Conservation (phyloP, 2,329 filamentous ascomycete species). For the Fusarium armeniacum region DNA sequence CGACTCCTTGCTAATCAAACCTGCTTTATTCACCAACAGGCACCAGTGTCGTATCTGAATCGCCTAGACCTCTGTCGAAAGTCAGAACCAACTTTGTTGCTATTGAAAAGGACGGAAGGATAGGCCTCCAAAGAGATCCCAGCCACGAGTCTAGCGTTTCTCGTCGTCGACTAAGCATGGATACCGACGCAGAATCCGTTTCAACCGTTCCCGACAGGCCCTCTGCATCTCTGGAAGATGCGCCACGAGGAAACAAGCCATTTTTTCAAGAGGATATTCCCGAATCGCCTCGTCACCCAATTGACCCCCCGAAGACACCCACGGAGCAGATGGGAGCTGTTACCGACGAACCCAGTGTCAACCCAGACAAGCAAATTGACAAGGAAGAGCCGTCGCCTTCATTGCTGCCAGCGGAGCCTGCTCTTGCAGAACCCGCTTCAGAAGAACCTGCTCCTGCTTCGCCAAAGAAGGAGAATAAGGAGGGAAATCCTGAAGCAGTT, state of each 20-base stretch:
- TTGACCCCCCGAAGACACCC: conserved; percentile 31
- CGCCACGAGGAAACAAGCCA: conserved; percentile 41
- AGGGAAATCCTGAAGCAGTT: conserved; percentile 16
- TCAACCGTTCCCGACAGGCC: conserved; percentile 58
- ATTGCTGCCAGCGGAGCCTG: conserved; percentile 27
- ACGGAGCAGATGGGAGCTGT: conserved; percentile 44
- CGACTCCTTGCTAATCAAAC: conserved; percentile 43
- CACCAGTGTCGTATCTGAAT: conserved; percentile 60
- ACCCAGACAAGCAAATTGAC: conserved; percentile 59
- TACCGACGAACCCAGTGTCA: conserved; percentile 55
- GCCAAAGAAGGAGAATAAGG: conserved; percentile 27
- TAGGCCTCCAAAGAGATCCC: conserved; percentile 63
- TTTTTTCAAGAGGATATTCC: conserved; percentile 58
- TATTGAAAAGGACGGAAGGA: conserved; percentile 74
- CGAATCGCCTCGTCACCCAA: conserved; percentile 57
- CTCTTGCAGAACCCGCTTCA: neutral
- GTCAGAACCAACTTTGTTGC: conserved; percentile 82
- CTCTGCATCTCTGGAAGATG: conserved; percentile 49
- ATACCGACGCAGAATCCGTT: conserved; percentile 52
- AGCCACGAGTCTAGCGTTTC: conserved; percentile 58
- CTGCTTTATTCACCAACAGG: conserved; percentile 45
- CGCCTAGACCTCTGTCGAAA: conserved; percentile 78
- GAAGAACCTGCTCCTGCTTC: conserved; percentile 10
- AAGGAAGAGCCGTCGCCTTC: conserved; percentile 54
- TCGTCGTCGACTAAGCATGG: conserved; percentile 55